Evolutionary conservation across 2,329 filamentous ascomycete species (phyloP), one percentile per base, ranked within the genome.

Genomic region (Dactylellina parvicollis): DNA sequence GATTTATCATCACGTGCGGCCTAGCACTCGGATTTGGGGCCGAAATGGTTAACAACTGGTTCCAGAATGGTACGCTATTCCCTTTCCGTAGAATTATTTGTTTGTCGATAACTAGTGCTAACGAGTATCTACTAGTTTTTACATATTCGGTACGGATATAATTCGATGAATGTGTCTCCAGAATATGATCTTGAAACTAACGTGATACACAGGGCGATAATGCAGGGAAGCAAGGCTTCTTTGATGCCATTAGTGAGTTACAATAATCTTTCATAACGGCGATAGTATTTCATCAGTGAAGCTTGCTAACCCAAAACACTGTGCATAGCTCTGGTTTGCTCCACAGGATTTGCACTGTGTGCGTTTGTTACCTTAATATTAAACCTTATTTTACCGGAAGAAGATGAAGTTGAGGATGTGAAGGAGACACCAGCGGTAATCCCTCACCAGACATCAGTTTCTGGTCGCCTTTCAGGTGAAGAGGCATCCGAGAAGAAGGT

Each of bases 1-100:
- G 88, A 0, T 90, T 90, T 79, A 87, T 90, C 75, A 80, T 90
- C 20, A 89, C 87, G 0, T 86, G 87, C 0, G 82, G 82, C 79
- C 80, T 20, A 77, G 78, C 28, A 81, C 81, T 82, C 81, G 82
- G 72, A 64, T 74, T 44, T 28, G 83, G 83, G 34, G 83, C 83
- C 9, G 84, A 82, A 1, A 77, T 85, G 60, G 82, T 84, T 0
- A 81, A 83, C 0, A 79, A 81, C 18, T 85, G 83, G 83, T 83
- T 83, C 77, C 64, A 77, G 12, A 83, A 82, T 75, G 81, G 84
- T 55, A 50, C 36, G 10, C 26, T 16, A 30, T 9, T 34, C 24
- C 7, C 22, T n/a, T 28, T 10, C 14, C 16, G 12, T 20, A 4
- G 24, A 34, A 18, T 2, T 34, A 34, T 54, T 44, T 16, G 12